Conservation (phyloP, 73 alveolate species). For the Tetrahymena elliotti region DNA sequence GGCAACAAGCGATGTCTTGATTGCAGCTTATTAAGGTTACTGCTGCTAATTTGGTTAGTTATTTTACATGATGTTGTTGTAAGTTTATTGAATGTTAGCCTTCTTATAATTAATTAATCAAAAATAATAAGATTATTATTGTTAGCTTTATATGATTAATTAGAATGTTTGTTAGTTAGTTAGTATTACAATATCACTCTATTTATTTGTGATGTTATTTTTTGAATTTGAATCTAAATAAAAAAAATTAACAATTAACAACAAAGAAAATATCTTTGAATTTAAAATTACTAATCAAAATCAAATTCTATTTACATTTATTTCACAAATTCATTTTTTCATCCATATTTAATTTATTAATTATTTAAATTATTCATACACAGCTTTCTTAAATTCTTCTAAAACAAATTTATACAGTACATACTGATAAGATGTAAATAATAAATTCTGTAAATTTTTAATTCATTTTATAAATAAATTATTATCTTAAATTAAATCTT, state of each 20-base stretch:
- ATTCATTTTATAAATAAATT: too few relatives aligned
- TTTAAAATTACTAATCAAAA: background rate
- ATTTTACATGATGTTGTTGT: background rate
- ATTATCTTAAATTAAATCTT: too few relatives aligned
- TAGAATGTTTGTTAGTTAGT: too few relatives aligned
- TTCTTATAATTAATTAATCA: background rate
- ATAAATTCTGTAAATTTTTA: too few relatives aligned
- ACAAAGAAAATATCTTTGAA: background rate
- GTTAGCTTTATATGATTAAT: too few relatives aligned
- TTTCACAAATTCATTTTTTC: background rate
- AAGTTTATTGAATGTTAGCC: background rate
- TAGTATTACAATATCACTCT: background rate
- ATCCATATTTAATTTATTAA: background rate
- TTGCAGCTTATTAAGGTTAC: background rate
- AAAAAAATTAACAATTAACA: too few relatives aligned
- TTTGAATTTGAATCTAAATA: background rate
- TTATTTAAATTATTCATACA: too few relatives aligned
- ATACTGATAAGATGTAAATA: too few relatives aligned
- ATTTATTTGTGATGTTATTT: background rate
- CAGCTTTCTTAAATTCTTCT: too few relatives aligned
- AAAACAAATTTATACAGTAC: too few relatives aligned
- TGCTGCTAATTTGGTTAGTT: background rate
- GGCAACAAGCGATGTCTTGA: background rate
- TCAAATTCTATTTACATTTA: background rate
- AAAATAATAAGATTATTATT: background rate